Conservation (phyloP, 2,329 filamentous ascomycete species). For the Colletotrichum zoysiae region DNA sequence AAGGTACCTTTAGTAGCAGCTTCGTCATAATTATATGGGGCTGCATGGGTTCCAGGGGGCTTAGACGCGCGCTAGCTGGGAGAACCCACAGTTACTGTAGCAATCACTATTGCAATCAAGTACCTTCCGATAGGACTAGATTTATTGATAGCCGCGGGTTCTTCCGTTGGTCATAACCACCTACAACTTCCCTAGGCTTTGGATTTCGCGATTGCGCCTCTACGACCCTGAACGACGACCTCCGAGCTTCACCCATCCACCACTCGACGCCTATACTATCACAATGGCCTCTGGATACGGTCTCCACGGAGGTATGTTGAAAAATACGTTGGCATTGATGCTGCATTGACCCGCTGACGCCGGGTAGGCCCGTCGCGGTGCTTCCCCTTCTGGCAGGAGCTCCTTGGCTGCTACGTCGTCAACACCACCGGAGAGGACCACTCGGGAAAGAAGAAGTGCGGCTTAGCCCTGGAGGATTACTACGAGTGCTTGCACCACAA, state of each 20-base stretch:
- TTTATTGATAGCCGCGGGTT: conserved; percentile 30
- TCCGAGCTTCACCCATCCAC: conserved; percentile 39
- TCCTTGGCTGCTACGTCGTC: conserved; percentile 97
- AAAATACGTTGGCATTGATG: conserved; percentile 11
- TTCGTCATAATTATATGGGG: conserved; percentile 33
- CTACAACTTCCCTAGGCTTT: conserved; percentile 16
- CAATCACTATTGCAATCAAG: conserved; percentile 22
- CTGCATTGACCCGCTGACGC: conserved; percentile 43
- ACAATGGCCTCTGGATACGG: conserved; percentile 86
- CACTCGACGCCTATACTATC: conserved; percentile 47
- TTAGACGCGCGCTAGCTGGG: conserved; percentile 31
- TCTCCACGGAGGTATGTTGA: conserved; percentile 77
- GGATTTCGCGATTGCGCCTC: conserved; percentile 21
- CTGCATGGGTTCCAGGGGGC: neutral
- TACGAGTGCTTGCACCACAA: conserved; percentile 99
- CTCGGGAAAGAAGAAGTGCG: conserved; percentile 88
- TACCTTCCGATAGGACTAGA: conserved; percentile 35
- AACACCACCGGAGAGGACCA: conserved; percentile 86
- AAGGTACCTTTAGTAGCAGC: conserved; percentile 3
- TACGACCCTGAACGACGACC: conserved; percentile 24
- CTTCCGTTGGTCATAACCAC: conserved; percentile 17
- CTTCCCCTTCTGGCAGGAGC: conserved; percentile 99
- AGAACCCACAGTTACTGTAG: neutral
- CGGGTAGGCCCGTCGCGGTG: conserved; percentile 76
- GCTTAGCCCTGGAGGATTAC: conserved; percentile 90